Percentiles rank a stretch among this genome's conserved stretches.
Conservation (phyloP, 805 yeast genomes). For the Yarrowia sp. region DNA sequence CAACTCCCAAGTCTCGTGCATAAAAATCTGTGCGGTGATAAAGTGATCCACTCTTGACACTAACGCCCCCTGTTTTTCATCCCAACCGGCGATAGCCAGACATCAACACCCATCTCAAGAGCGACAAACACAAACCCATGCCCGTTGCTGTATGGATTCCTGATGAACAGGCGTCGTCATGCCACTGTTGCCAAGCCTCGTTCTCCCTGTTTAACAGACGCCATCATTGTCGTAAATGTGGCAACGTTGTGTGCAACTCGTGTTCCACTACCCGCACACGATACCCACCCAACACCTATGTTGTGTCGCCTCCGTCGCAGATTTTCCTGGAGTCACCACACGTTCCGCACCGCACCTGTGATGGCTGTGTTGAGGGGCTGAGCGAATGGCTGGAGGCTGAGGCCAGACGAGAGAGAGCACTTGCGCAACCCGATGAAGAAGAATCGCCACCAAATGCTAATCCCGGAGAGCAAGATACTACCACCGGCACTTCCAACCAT, state of each 20-base stretch:
- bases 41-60: neutral
- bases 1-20: slow-evolving; percentile 24
- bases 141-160: slow-evolving; percentile 24
- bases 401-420: neutral
- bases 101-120: neutral
- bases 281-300: slow-evolving; percentile 59
- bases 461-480: no score
- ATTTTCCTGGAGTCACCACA: slow-evolving; percentile 50
- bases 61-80: neutral
- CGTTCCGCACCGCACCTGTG: slow-evolving; percentile 71
- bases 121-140: neutral
- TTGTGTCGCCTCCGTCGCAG: slow-evolving; percentile 54
- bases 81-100: neutral
- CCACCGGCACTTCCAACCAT: neutral
- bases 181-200: slow-evolving; percentile 52
- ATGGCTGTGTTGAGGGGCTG: slow-evolving; percentile 64
- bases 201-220: slow-evolving; percentile 67
- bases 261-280: slow-evolving; percentile 57
- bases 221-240: slow-evolving; percentile 79
- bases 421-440: neutral
- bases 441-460: neutral
- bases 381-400: slow-evolving; percentile 30
- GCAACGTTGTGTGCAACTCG: slow-evolving; percentile 68
- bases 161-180: slow-evolving; percentile 35
- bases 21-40: slow-evolving; percentile 20